Conservation (phyloP, 805 yeast genomes). For the Blastobotrys muscicola region DNA sequence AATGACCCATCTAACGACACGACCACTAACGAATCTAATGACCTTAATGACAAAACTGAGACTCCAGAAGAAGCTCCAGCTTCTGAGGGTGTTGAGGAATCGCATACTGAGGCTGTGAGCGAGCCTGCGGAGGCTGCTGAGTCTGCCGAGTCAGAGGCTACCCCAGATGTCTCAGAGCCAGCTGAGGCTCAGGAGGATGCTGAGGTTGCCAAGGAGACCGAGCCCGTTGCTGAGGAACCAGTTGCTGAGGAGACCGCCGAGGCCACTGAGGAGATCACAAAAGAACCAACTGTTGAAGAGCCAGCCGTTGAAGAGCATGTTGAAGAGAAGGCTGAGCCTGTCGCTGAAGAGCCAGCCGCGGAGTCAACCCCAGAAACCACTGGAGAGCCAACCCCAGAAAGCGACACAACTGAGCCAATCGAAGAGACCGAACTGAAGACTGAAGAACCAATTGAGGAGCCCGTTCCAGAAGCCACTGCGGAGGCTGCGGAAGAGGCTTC, state of each 20-base stretch:
- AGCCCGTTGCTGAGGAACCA: neutral
- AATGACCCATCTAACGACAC: too few relatives aligned
- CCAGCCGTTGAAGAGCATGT: neutral
- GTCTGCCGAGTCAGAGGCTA: neutral
- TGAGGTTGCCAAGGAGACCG: neutral
- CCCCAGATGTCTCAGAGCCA: neutral
- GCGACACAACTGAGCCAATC: slow-evolving; percentile 3
- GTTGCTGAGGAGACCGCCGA: neutral
- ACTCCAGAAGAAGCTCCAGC: neutral
- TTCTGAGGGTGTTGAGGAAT: too few relatives aligned
- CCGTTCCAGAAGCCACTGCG: neutral
- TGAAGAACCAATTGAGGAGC: slow-evolving; percentile 2
- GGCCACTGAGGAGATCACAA: neutral
- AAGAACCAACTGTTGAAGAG: neutral
- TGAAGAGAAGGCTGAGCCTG: neutral
- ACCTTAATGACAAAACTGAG: slow-evolving; percentile 1
- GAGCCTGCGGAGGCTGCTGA: too few relatives aligned
- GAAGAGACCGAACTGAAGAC: slow-evolving; percentile 2
- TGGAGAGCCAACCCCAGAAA: slow-evolving; percentile 2
- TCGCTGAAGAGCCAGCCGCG: slow-evolving; percentile 12
- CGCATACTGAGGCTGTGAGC: too few relatives aligned
- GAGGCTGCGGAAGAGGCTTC: neutral
- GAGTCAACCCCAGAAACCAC: slow-evolving; percentile 1
- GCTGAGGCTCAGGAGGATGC: neutral
- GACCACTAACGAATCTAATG: slow-evolving; percentile 1